Evolutionary conservation across 2,329 filamentous ascomycete species (phyloP).

Genomic region (Hirsutella minnesotensis): DNA sequence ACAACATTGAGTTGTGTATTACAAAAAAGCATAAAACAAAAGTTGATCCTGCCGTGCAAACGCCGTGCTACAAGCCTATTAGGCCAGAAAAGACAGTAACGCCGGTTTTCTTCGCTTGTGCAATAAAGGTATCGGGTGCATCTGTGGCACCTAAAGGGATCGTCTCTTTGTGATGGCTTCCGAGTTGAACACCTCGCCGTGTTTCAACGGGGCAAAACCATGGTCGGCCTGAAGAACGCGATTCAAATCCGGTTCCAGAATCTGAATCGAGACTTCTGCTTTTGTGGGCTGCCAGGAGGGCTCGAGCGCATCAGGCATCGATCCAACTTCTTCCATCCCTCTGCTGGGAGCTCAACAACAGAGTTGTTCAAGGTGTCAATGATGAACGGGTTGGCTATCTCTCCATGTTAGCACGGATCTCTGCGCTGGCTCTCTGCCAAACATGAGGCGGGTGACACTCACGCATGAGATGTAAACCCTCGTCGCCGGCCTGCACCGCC

Average conservation of each 20-base stretch:
- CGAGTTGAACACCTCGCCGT: too few relatives aligned
- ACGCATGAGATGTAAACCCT: constrained; percentile 31
- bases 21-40: too few relatives aligned
- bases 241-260: constrained; percentile 11
- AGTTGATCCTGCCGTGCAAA: too few relatives aligned
- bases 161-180: too few relatives aligned
- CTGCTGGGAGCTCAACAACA: constrained; percentile 22
- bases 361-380: constrained; percentile 28
- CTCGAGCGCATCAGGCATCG: constrained; percentile 10
- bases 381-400: constrained; percentile 25
- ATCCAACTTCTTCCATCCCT: constrained; percentile 23
- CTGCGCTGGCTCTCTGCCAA: neutral
- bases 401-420: neutral
- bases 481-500: constrained; percentile 28
- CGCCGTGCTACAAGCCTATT: too few relatives aligned
- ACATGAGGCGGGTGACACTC: constrained; percentile 14
- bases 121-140: too few relatives aligned
- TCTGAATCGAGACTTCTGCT: constrained; percentile 13
- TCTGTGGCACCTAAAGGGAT: too few relatives aligned
- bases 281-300: neutral
- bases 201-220: too few relatives aligned
- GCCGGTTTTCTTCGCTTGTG: too few relatives aligned
- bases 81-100: too few relatives aligned
- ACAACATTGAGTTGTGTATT: too few relatives aligned
- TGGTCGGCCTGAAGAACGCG: too few relatives aligned